Conservation (phyloP, 495 filamentous ascomycete species). For the Darksidea phi region DNA sequence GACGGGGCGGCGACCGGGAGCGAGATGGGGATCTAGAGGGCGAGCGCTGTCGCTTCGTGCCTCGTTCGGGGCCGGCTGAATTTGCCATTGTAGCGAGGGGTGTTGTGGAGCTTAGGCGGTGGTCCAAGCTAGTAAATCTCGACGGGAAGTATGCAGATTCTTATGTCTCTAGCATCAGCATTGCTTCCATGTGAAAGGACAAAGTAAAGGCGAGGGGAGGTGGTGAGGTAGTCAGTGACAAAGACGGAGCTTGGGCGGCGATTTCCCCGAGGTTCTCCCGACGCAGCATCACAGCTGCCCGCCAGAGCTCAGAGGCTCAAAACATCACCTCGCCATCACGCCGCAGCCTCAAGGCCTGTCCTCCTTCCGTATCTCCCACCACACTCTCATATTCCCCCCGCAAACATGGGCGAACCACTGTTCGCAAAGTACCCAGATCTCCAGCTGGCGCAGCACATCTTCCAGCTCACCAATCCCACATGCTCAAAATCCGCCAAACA, state of each 20-base stretch:
- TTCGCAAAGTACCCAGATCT: constrained; percentile 94
- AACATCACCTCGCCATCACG: constrained; percentile 5
- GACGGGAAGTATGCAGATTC: not conserved
- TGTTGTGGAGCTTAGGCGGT: not conserved
- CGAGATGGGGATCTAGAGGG: constrained; percentile 38
- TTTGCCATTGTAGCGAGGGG: constrained; percentile 16
- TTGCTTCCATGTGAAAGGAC: no score
- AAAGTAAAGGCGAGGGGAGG: no score
- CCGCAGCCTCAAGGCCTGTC: not conserved
- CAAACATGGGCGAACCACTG: constrained; percentile 91
- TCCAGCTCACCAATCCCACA: constrained; percentile 89
- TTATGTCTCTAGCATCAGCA: not conserved
- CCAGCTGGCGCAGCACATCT: constrained; percentile 91
- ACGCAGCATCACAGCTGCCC: constrained; percentile 24
- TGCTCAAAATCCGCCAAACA: constrained; percentile 66
- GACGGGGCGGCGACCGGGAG: constrained; percentile 54
- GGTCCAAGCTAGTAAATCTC: not conserved
- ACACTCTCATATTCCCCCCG: not conserved
- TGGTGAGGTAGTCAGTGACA: no score
- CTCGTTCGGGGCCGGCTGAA: constrained; percentile 3
- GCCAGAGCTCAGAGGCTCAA: constrained; percentile 26
- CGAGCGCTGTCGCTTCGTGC: constrained; percentile 28
- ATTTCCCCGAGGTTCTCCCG: not conserved
- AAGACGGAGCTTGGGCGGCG: no score
- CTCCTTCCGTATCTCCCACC: not conserved